Base-by-base conservation (phyloP, 257 asterid genomes). In the Sherardia arvensis region DNA sequence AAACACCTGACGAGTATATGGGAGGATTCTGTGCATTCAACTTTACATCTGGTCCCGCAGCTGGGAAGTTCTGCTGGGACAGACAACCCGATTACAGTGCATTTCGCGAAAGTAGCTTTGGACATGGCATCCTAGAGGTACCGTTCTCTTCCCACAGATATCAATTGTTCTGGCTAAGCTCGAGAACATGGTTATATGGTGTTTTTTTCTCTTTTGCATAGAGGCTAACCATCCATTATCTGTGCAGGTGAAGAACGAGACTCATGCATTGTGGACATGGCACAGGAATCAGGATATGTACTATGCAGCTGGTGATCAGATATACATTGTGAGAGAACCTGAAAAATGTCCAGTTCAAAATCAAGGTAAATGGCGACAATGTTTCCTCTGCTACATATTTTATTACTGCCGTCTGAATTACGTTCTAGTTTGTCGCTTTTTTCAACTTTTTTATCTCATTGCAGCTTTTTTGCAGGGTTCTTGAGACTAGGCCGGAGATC, bases 231-330 rank as follows among this genome's bases (percentile, higher is more conserved):
- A 22, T 23, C 9, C 22, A 48, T 22, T 49, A 9, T 47, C 57
- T 32, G n/a, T 40, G 78, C 74, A 91, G 98, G 90, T 88, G 80
- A 83, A 79, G 81, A 91, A 91, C 17, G 85, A 77, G 71, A 91
- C 98, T 8, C 94, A 91, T 68, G 94, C 95, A 49, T 79, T 91
- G 7, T 91, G 98, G 98, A 88, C 90, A 62, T 91, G 98, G 98
- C 95, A 91, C 56, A 81, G 95, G 33, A 91, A 91, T 69, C 94
- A 91, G 66, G 98, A 91, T 65, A 77, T 88, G 91, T 91, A 91
- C 69, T 70, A 80, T 23, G 71, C 71, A 76, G 67, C 77, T 48
- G 94, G 96, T 53, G 98, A 91, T 78, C 87, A 75, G 73, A 83
- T 91, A 65, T 91, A 81, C 77, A 83, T 91, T 48, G 98, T 91